Percentiles rank a stretch among this genome's conserved stretches.
Evolutionary conservation across 176 grass and related monocot genomes (phyloP).

Genomic region (Raddia distichophylla): DNA sequence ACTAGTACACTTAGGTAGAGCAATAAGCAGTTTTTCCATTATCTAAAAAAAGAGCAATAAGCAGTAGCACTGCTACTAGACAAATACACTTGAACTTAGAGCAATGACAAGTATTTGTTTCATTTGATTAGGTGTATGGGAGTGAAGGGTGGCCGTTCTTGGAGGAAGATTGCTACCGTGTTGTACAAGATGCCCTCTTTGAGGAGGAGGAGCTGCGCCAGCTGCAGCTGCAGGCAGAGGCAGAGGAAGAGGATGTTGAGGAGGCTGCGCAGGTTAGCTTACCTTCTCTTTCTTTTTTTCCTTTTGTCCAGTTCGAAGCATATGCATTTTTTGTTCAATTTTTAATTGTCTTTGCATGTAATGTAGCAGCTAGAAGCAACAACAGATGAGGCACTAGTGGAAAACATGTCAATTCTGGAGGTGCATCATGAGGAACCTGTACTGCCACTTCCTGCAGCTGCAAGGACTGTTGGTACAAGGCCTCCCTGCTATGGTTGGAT

Average conservation of each 20-base stretch:
- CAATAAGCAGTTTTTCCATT: no score
- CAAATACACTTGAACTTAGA: no score
- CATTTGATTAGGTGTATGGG: background rate
- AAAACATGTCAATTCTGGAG: background rate
- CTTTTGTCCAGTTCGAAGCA: background rate
- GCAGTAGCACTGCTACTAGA: no score
- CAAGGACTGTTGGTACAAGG: background rate
- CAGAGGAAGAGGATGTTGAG: background rate
- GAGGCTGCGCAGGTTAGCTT: background rate
- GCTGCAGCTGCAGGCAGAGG: background rate
- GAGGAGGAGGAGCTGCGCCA: slow-evolving; percentile 18
- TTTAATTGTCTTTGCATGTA: slow-evolving; percentile 3
- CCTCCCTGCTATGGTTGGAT: slow-evolving; percentile 45
- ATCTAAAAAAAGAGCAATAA: no score
- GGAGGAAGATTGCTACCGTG: slow-evolving; percentile 9
- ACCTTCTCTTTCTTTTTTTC: background rate
- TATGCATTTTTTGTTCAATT: background rate
- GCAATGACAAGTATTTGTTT: background rate
- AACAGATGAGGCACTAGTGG: background rate
- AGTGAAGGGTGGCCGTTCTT: background rate
- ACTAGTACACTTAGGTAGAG: no score
- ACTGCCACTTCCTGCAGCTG: background rate
- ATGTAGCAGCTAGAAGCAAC: slow-evolving; percentile 19
- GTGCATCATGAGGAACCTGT: background rate
- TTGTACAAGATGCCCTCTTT: slow-evolving; percentile 31